Conservation (phyloP, 495 filamentous ascomycete species). For the Penicillium antarcticum region DNA sequence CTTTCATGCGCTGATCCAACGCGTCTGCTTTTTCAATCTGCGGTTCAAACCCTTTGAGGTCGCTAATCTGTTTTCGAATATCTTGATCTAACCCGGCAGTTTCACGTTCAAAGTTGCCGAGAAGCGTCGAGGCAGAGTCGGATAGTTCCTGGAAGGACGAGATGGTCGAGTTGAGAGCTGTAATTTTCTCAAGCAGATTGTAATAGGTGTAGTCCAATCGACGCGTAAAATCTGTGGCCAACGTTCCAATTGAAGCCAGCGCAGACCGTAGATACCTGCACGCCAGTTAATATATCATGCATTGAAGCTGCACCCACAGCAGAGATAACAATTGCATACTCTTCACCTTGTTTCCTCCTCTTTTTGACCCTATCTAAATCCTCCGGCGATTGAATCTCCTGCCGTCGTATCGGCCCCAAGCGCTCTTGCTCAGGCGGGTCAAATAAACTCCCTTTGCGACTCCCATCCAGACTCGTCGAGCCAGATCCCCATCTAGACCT, state of each 20-base stretch:
- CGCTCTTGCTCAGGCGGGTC: slow-evolving; percentile 31
- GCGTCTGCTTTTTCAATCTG: slow-evolving; percentile 65
- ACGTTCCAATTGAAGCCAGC: slow-evolving; percentile 35
- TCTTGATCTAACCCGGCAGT: slow-evolving; percentile 59
- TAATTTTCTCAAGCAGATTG: slow-evolving; percentile 73
- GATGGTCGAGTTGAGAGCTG: slow-evolving; percentile 65
- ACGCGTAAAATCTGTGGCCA: slow-evolving; percentile 58
- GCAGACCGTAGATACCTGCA: slow-evolving; percentile 35
- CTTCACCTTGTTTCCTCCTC: slow-evolving; percentile 43
- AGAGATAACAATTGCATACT: slow-evolving; percentile 27
- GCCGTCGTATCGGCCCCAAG: slow-evolving; percentile 26
- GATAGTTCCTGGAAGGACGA: slow-evolving; percentile 67
- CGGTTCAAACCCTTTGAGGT: slow-evolving; percentile 64
- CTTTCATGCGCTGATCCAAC: slow-evolving; percentile 62
- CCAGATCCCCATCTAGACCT: slow-evolving; percentile 35
- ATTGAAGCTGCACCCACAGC: neutral
- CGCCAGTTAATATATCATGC: neutral
- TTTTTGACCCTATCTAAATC: slow-evolving; percentile 40
- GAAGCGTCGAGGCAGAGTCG: slow-evolving; percentile 55
- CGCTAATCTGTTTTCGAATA: slow-evolving; percentile 60
- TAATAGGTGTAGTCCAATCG: slow-evolving; percentile 87
- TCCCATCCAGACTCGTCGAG: slow-evolving; percentile 20
- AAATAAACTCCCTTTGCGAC: slow-evolving; percentile 32
- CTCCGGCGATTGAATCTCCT: slow-evolving; percentile 37
- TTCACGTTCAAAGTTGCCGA: slow-evolving; percentile 59